These are phyloP conservation scores for Apiotrichum gracile DNA, from an alignment of 1,284 basidiomycete species.

Conservation along the genomic window DNA sequence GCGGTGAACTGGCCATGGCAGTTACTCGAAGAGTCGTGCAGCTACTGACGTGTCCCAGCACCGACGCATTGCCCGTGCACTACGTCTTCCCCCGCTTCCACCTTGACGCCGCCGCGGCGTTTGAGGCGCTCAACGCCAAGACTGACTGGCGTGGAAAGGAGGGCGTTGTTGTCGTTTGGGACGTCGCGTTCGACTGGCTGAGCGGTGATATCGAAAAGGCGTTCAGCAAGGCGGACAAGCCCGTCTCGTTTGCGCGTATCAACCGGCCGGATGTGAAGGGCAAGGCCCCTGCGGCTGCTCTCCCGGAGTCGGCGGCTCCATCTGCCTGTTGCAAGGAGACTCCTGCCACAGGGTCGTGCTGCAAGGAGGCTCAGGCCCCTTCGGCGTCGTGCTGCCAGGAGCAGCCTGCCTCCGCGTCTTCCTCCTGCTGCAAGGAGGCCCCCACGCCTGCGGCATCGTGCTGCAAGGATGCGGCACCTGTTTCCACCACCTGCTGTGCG, in stretches of 20 bases:
- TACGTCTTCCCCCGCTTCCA: slow-evolving; percentile 46
- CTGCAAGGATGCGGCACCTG: not conserved
- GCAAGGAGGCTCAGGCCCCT: not conserved
- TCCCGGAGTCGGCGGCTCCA: not conserved
- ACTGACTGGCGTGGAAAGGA: slow-evolving; percentile 27
- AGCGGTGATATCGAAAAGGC: slow-evolving; percentile 49
- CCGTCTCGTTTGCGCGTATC: slow-evolving; percentile 33
- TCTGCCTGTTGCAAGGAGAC: not conserved
- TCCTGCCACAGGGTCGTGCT: too few relatives aligned
- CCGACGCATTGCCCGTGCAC: slow-evolving; percentile 45
- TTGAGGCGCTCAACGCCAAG: slow-evolving; percentile 18
- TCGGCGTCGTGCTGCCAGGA: not conserved
- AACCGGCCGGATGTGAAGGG: slow-evolving; percentile 16
- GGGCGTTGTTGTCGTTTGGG: slow-evolving; percentile 61
- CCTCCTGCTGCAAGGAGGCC: not conserved
- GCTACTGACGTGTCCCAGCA: slow-evolving; percentile 24
- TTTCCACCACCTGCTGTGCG: not conserved
- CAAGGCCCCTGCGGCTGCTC: slow-evolving; percentile 1
- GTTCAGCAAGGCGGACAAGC: slow-evolving; percentile 17
- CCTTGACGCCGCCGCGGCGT: slow-evolving; percentile 30
- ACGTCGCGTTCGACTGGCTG: slow-evolving; percentile 72
- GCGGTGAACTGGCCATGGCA: not conserved
- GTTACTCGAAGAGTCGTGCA: not conserved
- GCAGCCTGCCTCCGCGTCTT: not conserved
- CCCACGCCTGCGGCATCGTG: not conserved